These are phyloP conservation scores for Sordaria brevicollis DNA, from an alignment of 495 filamentous ascomycete genomes.

Conservation along the genomic window DNA sequence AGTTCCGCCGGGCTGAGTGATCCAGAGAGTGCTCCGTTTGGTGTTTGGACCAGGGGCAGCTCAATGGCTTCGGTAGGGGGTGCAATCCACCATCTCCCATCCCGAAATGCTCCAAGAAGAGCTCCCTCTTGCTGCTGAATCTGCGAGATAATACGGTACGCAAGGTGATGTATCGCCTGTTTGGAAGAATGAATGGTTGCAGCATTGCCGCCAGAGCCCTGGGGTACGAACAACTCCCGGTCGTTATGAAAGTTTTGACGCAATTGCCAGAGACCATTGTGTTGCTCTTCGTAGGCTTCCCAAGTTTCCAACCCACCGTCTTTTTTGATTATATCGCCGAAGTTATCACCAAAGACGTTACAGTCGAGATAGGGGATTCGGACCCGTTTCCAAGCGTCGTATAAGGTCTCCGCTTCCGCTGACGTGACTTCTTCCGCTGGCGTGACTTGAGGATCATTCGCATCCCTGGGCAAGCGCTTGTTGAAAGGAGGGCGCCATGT, in stretches of 20 bases:
- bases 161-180: neutral
- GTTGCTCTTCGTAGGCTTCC: neutral
- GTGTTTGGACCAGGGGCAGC: neutral
- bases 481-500: neutral
- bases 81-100: slow-evolving; percentile 1
- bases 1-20: neutral
- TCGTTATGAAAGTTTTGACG: neutral
- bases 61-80: neutral
- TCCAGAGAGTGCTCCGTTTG: neutral
- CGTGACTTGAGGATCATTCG: too few relatives aligned
- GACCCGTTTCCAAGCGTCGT: neutral
- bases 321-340: neutral
- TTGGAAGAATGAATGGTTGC: neutral
- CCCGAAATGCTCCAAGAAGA: neutral
- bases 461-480: neutral
- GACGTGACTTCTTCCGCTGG: neutral
- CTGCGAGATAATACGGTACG: neutral
- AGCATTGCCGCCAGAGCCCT: neutral
- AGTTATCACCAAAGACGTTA: neutral
- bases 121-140: neutral
- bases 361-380: neutral
- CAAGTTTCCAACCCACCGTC: too few relatives aligned
- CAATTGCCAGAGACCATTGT: neutral
- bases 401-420: neutral
- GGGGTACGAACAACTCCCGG: neutral